phyloP scores from a whole-genome alignment of 106 monocot species.

The Platanthera zijinensis region DNA sequence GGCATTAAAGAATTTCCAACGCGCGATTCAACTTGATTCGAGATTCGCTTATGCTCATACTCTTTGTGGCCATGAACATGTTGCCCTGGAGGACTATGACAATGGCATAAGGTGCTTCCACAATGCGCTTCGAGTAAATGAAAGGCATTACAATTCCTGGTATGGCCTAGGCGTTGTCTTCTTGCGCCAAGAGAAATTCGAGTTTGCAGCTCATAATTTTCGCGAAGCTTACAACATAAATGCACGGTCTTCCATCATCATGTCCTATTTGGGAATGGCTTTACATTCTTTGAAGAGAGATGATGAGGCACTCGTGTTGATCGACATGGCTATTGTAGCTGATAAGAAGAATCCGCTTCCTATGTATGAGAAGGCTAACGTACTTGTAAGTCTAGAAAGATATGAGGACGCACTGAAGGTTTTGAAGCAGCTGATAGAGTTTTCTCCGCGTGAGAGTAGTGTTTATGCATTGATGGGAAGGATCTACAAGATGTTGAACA shows the following conservation, averaged over 20 bases:
- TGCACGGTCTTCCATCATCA: slow-evolving; percentile 74
- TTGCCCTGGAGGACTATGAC: slow-evolving; percentile 88
- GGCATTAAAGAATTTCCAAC: slow-evolving; percentile 88
- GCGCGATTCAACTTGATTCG: slow-evolving; percentile 78
- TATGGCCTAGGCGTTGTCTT: slow-evolving; percentile 90
- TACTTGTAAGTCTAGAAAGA: slow-evolving; percentile 66
- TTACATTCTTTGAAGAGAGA: slow-evolving; percentile 82
- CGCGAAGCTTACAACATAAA: slow-evolving; percentile 68
- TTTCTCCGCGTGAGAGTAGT: slow-evolving; percentile 71
- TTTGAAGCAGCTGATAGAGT: slow-evolving; percentile 64
- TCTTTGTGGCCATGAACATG: slow-evolving; percentile 91
- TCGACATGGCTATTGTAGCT: slow-evolving; percentile 71
- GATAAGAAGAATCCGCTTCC: slow-evolving; percentile 89
- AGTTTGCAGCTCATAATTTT: slow-evolving; percentile 96
- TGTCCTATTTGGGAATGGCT: slow-evolving; percentile 96
- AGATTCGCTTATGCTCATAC: slow-evolving; percentile 95
- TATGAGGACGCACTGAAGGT: slow-evolving; percentile 71
- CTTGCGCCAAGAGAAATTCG: slow-evolving; percentile 95
- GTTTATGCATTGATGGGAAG: slow-evolving; percentile 87
- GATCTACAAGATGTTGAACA: slow-evolving; percentile 78
- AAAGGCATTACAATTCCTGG: slow-evolving; percentile 96
- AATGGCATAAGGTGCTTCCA: slow-evolving; percentile 91
- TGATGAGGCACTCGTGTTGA: slow-evolving; percentile 70
- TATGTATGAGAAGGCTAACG: slow-evolving; percentile 76
- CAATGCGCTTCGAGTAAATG: slow-evolving; percentile 80